Percentiles rank a stretch among this genome's conserved stretches.
These are phyloP conservation scores for Kuraishia floccosa DNA, from an alignment of 805 yeast genomes.

Conservation along the genomic window DNA sequence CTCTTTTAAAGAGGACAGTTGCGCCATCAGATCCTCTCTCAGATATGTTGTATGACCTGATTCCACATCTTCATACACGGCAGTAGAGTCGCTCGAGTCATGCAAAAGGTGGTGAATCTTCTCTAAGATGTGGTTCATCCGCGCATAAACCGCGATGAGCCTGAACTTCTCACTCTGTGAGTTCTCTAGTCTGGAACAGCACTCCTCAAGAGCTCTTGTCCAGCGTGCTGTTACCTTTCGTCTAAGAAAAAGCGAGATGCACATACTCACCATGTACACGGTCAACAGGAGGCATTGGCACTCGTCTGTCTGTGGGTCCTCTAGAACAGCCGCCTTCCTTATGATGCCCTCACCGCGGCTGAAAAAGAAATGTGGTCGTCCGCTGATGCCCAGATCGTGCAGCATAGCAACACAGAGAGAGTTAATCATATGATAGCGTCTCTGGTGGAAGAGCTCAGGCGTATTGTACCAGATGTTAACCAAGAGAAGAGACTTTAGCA, in stretches of 20 bases:
- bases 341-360: conserved; percentile 27
- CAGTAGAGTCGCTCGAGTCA: conserved; percentile 21
- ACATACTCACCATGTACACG: conserved; percentile 50
- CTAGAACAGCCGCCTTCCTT: conserved; percentile 24
- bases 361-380: conserved; percentile 32
- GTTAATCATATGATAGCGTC: conserved; percentile 64
- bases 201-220: conserved; percentile 54
- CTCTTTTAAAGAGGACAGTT: conserved; percentile 26
- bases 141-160: conserved; percentile 44
- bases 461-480: conserved; percentile 74
- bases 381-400: conserved; percentile 66
- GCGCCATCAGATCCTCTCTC: conserved; percentile 35
- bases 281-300: conserved; percentile 41
- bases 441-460: conserved; percentile 71
- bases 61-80: conserved; percentile 15
- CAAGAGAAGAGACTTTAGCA: conserved; percentile 49
- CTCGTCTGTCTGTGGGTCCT: conserved; percentile 30
- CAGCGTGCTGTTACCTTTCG: conserved; percentile 52
- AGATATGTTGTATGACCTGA: conserved; percentile 23
- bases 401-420: conserved; percentile 55
- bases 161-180: conserved; percentile 20
- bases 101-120: conserved; percentile 42
- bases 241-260: conserved; percentile 54
- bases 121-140: conserved; percentile 51
- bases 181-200: conserved; percentile 36